Percentiles rank a stretch among this genome's conserved stretches.
Evolutionary conservation across 371 early-diverging fungal genomes (phyloP).

Genomic region (Saksenaea vasiformis): DNA sequence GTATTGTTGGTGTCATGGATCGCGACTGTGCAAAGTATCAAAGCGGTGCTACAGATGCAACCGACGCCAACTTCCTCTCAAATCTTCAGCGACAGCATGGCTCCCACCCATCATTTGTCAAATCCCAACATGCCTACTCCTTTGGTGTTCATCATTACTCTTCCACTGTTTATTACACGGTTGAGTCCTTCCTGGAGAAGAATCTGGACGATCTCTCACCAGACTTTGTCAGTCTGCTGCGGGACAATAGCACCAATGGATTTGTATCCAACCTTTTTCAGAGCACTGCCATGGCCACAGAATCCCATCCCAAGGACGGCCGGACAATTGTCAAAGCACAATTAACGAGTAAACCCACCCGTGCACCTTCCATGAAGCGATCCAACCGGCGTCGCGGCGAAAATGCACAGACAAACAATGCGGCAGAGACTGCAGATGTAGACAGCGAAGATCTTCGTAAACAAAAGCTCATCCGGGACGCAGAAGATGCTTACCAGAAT

Average conservation of each 20-base stretch:
- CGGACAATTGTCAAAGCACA: conserved; percentile 34
- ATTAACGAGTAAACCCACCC: conserved; percentile 63
- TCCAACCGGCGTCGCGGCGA: conserved; percentile 33
- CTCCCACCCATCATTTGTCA: conserved; percentile 36
- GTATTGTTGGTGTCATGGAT: conserved; percentile 71
- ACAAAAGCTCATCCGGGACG: conserved; percentile 28
- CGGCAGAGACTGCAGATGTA: neutral
- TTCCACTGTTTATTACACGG: conserved; percentile 64
- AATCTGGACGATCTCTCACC: conserved; percentile 72
- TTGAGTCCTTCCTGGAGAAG: conserved; percentile 66
- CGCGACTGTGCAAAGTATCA: conserved; percentile 39
- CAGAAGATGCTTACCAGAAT: conserved; percentile 46
- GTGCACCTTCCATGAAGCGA: conserved; percentile 65
- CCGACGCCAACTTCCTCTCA: conserved; percentile 44
- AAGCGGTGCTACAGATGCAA: conserved; percentile 41
- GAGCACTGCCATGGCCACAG: conserved; percentile 74
- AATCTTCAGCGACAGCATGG: conserved; percentile 34
- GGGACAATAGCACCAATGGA: conserved; percentile 63
- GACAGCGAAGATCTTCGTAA: conserved; percentile 26
- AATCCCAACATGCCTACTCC: conserved; percentile 39
- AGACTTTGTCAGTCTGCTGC: conserved; percentile 79
- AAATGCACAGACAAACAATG: neutral
- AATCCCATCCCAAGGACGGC: conserved; percentile 76
- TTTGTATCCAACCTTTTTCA: conserved; percentile 83
- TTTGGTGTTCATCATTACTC: conserved; percentile 76